Base-by-base conservation (phyloP, 1,139 yeast genomes). In the Geotrichum phurueaensis region DNA sequence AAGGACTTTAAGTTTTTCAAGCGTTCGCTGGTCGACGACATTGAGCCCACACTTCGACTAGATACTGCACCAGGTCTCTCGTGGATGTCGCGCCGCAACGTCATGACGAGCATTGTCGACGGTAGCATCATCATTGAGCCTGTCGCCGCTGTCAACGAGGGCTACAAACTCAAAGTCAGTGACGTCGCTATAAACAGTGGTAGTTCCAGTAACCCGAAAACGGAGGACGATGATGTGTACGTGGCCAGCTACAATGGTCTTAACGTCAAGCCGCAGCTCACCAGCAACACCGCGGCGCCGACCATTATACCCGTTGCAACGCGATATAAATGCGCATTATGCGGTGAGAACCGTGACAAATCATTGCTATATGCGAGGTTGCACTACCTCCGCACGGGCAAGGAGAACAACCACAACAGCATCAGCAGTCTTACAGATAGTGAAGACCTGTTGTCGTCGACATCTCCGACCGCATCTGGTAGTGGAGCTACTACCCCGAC, bases 91-190 rank as follows among this genome's bases (percentile, higher is more conserved):
- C 78, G 82, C 64, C 79, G 85, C 67, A 79, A 84, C 52, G 80
- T 89, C 64, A 78, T 91, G 81, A 75, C 79, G 58, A 81, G 86
- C 45, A 79, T 92, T 65, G 80, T 87, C 51, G 97, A 91, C 59
- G 96, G 96, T 5, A 81, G 87, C 54, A 91, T 89, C 7, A 80
- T 85, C 15, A 85, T 94, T 51, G 97, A 91, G 73, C 98, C 99
- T 0, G 81, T 92, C 15, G 85, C 91, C 60, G 96, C 94, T 0
- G 81, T 87, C 47, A 90, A 89, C 68, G 96, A 90, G 71, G 81
- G 65, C 4, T 67, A 65, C 60, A 65, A 64, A 63, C 51, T 59
- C 4, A 52, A 48, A 27, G 54, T 58, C 15, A 48, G 51, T 7
- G 13, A 56, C 2, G 36, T 36, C 29, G 50, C 33, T 22, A 54